phyloP scores from a whole-genome alignment of 345 rosid genomes.

The Hypericum perforatum region DNA sequence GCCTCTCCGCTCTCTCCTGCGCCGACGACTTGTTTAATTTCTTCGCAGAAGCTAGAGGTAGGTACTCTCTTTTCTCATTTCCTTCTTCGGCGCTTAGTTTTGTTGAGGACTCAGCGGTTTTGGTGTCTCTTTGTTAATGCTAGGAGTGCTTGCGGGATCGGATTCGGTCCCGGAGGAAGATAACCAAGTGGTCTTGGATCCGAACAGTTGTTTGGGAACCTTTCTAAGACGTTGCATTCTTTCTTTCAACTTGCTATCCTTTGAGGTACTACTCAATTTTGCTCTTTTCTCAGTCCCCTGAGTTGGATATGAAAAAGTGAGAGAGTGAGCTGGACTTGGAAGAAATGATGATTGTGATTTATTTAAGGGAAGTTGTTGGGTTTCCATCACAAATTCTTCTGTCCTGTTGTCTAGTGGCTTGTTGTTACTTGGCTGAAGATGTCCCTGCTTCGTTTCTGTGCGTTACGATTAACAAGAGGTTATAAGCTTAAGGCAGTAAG shows the following conservation, averaged over 20 bases:
- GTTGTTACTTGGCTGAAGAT: no score
- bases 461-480: no score
- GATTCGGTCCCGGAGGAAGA: conserved; percentile 62
- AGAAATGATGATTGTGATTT: no score
- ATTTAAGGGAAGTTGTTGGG: no score
- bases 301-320: no score
- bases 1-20: conserved; percentile 52
- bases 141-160: conserved; percentile 65
- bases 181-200: conserved; percentile 76
- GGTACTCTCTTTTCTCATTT: conserved; percentile 8
- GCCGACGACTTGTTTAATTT: conserved; percentile 79
- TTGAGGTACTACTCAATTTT: conserved; percentile 46
- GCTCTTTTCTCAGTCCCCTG: not conserved
- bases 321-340: no score
- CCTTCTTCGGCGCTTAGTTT: not conserved
- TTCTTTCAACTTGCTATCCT: conserved; percentile 64
- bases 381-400: no score
- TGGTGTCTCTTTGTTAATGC: not conserved
- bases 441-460: no score
- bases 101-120: not conserved
- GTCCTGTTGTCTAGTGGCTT: no score
- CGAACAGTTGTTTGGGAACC: conserved; percentile 72
- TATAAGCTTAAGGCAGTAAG: no score
- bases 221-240: conserved; percentile 84
- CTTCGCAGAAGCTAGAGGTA: conserved; percentile 76